A percentile compares a stretch with the other conserved stretches of the same genome.
These are phyloP conservation scores for Clitocybe nebularis DNA, from an alignment of 1,284 basidiomycete species.

Conservation along the genomic window DNA sequence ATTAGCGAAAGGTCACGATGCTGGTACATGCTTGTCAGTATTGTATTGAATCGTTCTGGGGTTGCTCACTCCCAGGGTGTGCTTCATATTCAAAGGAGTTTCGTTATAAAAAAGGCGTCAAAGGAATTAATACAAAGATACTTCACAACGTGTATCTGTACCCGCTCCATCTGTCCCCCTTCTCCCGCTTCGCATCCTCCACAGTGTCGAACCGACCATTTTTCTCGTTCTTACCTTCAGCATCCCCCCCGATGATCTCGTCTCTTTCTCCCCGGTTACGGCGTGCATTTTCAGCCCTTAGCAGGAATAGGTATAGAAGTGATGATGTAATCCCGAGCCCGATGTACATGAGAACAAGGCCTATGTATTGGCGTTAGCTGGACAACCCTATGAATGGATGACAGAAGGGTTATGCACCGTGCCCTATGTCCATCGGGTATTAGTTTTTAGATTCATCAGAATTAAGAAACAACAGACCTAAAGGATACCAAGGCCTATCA, in stretches of 20 bases:
- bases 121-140: background rate
- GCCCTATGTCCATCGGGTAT: too few relatives aligned
- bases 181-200: constrained; percentile 50
- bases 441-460: too few relatives aligned
- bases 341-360: constrained; percentile 69
- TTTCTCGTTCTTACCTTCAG: constrained; percentile 27
- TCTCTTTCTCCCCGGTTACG: constrained; percentile 63
- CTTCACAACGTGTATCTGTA: constrained; percentile 43
- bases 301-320: constrained; percentile 38
- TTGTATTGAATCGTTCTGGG: too few relatives aligned
- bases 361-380: constrained; percentile 16
- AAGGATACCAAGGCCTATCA: constrained; percentile 66
- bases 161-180: constrained; percentile 59
- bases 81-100: too few relatives aligned
- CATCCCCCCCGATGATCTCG: constrained; percentile 57
- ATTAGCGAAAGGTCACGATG: too few relatives aligned
- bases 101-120: background rate
- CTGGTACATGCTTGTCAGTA: too few relatives aligned
- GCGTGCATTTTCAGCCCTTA: constrained; percentile 57
- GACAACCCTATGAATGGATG: too few relatives aligned
- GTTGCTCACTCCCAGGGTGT: too few relatives aligned
- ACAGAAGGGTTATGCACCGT: too few relatives aligned
- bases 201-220: constrained; percentile 47
- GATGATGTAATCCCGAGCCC: constrained; percentile 57
- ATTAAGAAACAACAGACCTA: constrained; percentile 43